Percentiles rank a stretch among this genome's conserved stretches.
Conservation (phyloP, 805 yeast species). For the Sungouiella blattae region DNA sequence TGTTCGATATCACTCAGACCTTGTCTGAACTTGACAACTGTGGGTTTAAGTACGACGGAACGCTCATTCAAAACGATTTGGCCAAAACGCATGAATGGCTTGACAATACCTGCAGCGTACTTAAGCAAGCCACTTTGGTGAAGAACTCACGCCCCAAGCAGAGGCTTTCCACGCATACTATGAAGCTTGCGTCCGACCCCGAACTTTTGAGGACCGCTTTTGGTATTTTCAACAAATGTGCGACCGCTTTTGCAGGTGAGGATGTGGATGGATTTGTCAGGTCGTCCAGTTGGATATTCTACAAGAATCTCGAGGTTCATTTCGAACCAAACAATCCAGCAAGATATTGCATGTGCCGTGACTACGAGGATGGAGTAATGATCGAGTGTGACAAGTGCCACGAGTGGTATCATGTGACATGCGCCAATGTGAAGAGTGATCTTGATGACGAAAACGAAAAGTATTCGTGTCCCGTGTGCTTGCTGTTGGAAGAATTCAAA, state of each 20-base stretch:
- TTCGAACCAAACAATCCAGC: conserved; percentile 6
- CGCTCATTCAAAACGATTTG: conserved; percentile 13
- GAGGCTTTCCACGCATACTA: conserved; percentile 10
- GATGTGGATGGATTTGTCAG: conserved; percentile 19
- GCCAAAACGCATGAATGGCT: conserved; percentile 24
- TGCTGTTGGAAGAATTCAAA: conserved; percentile 1
- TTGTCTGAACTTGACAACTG: conserved; percentile 19
- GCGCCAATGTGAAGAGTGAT: conserved; percentile 32
- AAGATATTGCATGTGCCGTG: conserved; percentile 61
- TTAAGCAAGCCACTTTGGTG: conserved; percentile 13
- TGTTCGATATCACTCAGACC: conserved; percentile 23
- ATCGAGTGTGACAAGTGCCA: conserved; percentile 66
- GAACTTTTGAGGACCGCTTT: conserved; percentile 18
- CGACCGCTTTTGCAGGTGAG: conserved; percentile 25
- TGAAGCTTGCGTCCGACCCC: conserved; percentile 18
- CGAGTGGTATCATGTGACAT: conserved; percentile 68
- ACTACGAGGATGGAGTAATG: conserved; percentile 58
- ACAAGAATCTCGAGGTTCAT: conserved; percentile 8
- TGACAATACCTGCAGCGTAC: conserved; percentile 8
- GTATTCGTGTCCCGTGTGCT: conserved; percentile 15
- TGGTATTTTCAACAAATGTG: conserved; percentile 18
- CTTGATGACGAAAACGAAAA: conserved; percentile 14
- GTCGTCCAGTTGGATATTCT: conserved; percentile 22
- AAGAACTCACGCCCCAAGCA: conserved; percentile 11
- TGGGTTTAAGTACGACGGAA: conserved; percentile 17